Percentiles rank a stretch among this genome's conserved stretches.
These are phyloP conservation scores for Paramarasmius palmivorus DNA, from an alignment of 1,284 basidiomycete species.

Conservation along the genomic window DNA sequence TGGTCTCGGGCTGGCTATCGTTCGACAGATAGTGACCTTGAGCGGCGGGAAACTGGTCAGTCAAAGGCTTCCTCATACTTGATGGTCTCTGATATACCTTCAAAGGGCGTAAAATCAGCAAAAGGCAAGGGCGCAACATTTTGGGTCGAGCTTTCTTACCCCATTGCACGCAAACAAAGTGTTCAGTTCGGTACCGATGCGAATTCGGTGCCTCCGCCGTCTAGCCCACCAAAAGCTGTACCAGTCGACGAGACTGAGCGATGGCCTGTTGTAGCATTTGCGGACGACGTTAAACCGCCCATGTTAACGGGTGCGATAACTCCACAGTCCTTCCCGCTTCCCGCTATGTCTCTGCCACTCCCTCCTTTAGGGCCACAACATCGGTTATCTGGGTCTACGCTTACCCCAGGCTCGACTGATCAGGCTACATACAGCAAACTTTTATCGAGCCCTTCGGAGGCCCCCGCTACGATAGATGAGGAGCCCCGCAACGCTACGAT, in stretches of 20 bases:
- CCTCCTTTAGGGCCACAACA: neutral
- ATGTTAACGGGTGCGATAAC: constrained; percentile 1
- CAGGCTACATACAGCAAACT: too few species aligned
- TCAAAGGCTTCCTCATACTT: neutral
- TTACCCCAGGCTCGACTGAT: neutral
- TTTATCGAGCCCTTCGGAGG: too few species aligned
- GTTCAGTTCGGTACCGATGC: constrained; percentile 15
- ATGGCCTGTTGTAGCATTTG: constrained; percentile 6
- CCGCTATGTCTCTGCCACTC: too few species aligned
- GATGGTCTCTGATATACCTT: neutral
- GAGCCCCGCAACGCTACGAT: too few species aligned
- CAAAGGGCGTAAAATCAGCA: constrained; percentile 30
- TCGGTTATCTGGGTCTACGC: constrained; percentile 1
- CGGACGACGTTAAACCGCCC: constrained; percentile 11
- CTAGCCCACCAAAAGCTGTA: neutral
- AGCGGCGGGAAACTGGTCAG: constrained; percentile 43
- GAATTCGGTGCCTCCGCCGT: constrained; percentile 4
- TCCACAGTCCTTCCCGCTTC: neutral
- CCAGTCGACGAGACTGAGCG: neutral
- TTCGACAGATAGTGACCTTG: constrained; percentile 51
- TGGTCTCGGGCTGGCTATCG: constrained; percentile 50
- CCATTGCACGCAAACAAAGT: constrained; percentile 20
- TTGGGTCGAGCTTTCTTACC: constrained; percentile 44
- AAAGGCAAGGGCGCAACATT: constrained; percentile 36
- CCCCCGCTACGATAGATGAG: too few species aligned